Percentiles rank a stretch among this genome's conserved stretches.
These are phyloP conservation scores for Hemerocallis citrina DNA, from an alignment of 106 monocot species.

Conservation along the genomic window DNA sequence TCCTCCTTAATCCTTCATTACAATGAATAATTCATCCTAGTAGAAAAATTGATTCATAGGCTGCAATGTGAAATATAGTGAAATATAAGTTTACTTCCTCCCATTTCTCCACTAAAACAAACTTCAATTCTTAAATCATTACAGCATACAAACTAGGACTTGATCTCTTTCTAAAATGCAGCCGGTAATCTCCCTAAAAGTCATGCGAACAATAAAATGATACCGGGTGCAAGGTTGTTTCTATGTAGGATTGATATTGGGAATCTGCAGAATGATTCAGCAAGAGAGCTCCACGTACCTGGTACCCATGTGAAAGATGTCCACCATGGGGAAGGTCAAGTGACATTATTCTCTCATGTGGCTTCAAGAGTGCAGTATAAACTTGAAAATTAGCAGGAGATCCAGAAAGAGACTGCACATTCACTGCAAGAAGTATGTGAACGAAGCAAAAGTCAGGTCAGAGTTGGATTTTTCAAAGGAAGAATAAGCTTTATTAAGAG, in stretches of 20 bases:
- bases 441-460: background rate
- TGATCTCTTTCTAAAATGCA: too few relatives aligned
- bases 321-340: constrained; percentile 99
- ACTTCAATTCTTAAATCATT: too few relatives aligned
- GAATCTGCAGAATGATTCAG: background rate
- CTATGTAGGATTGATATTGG: background rate
- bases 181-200: too few relatives aligned
- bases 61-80: too few relatives aligned
- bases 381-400: constrained; percentile 98
- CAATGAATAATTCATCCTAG: too few relatives aligned
- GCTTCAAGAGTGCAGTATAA: constrained; percentile 93
- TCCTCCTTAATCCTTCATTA: too few relatives aligned
- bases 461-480: background rate
- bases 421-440: constrained; percentile 44
- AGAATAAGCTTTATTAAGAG: background rate
- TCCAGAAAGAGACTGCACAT: constrained; percentile 91
- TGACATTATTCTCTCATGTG: constrained; percentile 99
- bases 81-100: too few relatives aligned
- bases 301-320: constrained; percentile 97
- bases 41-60: too few relatives aligned
- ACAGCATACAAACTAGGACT: too few relatives aligned
- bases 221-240: background rate
- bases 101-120: too few relatives aligned
- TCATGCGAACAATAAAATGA: background rate
- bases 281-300: constrained; percentile 32